Evolutionary conservation across 2,329 filamentous ascomycete genomes (phyloP), one percentile per base, ranked within the genome.

Genomic region (Spiromastix sp.): DNA sequence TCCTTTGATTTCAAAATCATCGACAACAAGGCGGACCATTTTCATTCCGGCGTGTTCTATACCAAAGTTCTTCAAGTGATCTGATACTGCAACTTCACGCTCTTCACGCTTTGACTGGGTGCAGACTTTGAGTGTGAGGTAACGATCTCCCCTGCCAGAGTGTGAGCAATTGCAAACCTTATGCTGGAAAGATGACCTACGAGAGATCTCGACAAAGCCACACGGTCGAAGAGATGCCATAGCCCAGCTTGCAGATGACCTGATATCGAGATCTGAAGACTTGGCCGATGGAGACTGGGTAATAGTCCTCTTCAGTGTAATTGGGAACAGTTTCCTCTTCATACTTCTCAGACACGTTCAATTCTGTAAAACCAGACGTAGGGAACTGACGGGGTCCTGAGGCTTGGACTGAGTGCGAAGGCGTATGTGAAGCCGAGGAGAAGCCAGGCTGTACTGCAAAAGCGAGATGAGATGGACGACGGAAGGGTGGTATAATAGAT

Each of bases 1-100:
- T 11, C 44, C 41, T 17, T 38, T 33, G 28, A 55, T 36, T n/a
- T 46, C 28, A 38, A 56, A 56, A 10, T 39, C 30, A 35, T 52
- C 48, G 17, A 44, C 40, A 11, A 49, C 17, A 3, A 20, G 39
- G 8, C 51, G 49, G 28, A 55, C 36, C 16, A 39, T 31, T 21
- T 28, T 30, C 17, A 28, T 31, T n/a, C 44, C 49, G 5, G 44
- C 38, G 26, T 48, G 45, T 27, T 35, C 26, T 18, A 48, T 38
- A 10, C 34, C 40, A 27, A 30, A 30, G 25, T 11, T 10, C 2
- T 32, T 34, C 4, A 55, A 29, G 41, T 42, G 40, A 24, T 43
- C 21, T 24, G 48, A 50, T 18, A 48, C 30, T 8, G 29, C 36
- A 19, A 48, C 9, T 33, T 50, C 47, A 22, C 27, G 33, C 13